Percentiles rank a stretch among this genome's conserved stretches.
Evolutionary conservation across 106 monocot species (phyloP).

Genomic region (Gastrodia elata): DNA sequence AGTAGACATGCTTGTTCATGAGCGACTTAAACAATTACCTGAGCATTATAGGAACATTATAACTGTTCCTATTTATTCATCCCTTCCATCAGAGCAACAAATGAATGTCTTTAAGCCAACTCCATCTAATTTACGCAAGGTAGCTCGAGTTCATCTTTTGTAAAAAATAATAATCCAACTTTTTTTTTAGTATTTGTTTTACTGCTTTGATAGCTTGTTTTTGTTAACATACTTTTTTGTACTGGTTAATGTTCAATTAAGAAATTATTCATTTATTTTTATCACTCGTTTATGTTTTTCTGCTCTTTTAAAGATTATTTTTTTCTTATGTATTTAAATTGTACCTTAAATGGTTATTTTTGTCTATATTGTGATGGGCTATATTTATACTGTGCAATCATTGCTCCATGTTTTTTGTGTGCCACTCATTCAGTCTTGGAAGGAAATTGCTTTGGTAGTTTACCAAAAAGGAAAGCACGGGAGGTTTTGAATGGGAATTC

Average conservation of each 20-base stretch:
- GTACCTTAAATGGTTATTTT: background rate
- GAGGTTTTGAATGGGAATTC: background rate
- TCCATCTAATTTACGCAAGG: constrained; percentile 74
- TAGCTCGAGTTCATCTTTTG: background rate
- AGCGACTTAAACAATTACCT: constrained; percentile 43
- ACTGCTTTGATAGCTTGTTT: background rate
- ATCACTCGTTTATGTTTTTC: background rate
- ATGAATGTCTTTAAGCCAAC: constrained; percentile 85
- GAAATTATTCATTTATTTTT: background rate
- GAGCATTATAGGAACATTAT: constrained; percentile 45
- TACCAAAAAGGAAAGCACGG: background rate
- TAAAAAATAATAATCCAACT: background rate
- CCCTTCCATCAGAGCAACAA: constrained; percentile 93
- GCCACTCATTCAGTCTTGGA: background rate
- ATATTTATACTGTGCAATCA: too few relatives aligned
- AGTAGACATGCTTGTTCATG: constrained; percentile 78
- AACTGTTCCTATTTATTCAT: constrained; percentile 72
- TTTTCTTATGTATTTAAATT: background rate
- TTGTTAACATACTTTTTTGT: background rate
- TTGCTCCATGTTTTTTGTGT: background rate
- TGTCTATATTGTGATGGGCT: background rate
- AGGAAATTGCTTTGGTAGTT: background rate
- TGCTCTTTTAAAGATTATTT: background rate
- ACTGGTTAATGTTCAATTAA: background rate
- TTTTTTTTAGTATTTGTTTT: background rate